Evolutionary conservation across 73 alveolate species (phyloP), one percentile per base, ranked within the genome.

Genomic region (Blepharisma stoltei): DNA sequence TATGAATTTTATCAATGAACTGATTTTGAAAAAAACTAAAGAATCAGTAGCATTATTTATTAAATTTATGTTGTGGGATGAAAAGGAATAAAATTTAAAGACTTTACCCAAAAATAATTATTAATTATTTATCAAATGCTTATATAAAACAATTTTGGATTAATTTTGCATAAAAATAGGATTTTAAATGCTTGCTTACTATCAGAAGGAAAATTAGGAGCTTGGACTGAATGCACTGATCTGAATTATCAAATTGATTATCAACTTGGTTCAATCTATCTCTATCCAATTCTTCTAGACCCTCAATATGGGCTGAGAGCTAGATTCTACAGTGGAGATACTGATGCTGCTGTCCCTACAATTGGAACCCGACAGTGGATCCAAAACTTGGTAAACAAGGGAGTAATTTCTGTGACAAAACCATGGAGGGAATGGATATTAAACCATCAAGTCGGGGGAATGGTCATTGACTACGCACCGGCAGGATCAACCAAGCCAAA

Each of bases 331-430:
- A 80, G 93, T 9, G 98, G 98, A 23, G 87, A 83, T 54, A 88
- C 92, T 68, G 98, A 93, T 82, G 96, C 94, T 14, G 95, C 92
- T 41, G 86, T 93, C 20, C 96, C 97, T 0, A 93, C 95, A n/a
- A 78, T 76, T 8, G 97, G 98, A 21, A 90, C 98, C 11, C 69
- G 89, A 78, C 70, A 84, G 75, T 93, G 97, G 98, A 87, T 93
- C 70, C 23, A 14, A 52, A 70, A 71, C 47, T 41, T 81, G 60
- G 27, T 52, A 14, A 52, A 52, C 23, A 32, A 32, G 41, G 41
- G 41, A 32, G 70, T 49, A 60, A 50, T 77, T 50, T 68, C 77
- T 53, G 46, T 81, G 25, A 78, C 71, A 46, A 48, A 37, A 11
- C 44, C 67, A 43, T 85, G 92, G 92, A 80, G 20, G 43, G 76